phyloP scores from a whole-genome alignment of 2,329 filamentous ascomycete genomes.

The Emergomyces orientalis region DNA sequence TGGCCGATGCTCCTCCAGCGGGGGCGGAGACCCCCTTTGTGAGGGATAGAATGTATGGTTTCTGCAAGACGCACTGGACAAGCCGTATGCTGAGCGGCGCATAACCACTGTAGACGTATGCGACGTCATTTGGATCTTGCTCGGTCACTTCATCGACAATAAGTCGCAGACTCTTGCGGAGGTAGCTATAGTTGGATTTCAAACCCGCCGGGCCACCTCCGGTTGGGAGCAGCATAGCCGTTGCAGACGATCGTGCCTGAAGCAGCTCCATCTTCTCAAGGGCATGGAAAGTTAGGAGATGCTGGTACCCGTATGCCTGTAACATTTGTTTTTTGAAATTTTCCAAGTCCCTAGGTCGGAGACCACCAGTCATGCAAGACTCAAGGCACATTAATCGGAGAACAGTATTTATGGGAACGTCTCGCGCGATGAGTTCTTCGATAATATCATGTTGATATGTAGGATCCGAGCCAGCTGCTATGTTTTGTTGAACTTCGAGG shows the following conservation, averaged over 20 bases:
- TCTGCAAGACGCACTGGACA: conserved; percentile 87
- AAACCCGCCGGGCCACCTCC: conserved; percentile 52
- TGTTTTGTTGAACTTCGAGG: conserved; percentile 89
- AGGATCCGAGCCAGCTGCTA: conserved; percentile 82
- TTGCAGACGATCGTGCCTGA: conserved; percentile 63
- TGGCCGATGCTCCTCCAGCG: conserved; percentile 41
- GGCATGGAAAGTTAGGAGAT: conserved; percentile 77
- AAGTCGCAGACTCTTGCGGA: conserved; percentile 76
- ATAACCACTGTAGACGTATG: conserved; percentile 97
- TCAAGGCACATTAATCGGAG: conserved; percentile 83
- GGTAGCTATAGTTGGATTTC: conserved; percentile 81
- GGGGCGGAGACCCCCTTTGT: conserved; percentile 53
- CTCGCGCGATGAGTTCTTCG: conserved; percentile 86
- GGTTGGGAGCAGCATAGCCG: conserved; percentile 74
- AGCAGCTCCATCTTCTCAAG: conserved; percentile 87
- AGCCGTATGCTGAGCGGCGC: conserved; percentile 85
- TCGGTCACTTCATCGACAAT: conserved; percentile 97
- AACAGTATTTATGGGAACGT: conserved; percentile 69
- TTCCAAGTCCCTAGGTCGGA: conserved; percentile 82
- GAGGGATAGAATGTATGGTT: conserved; percentile 66
- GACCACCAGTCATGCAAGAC: conserved; percentile 78
- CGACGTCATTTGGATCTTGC: conserved; percentile 83
- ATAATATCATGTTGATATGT: conserved; percentile 82
- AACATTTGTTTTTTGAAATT: conserved; percentile 78
- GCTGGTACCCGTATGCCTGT: conserved; percentile 90